A percentile compares a stretch with the other conserved stretches of the same genome.
Conservation (phyloP, 139 green algal species). For the Microglena sp. region DNA sequence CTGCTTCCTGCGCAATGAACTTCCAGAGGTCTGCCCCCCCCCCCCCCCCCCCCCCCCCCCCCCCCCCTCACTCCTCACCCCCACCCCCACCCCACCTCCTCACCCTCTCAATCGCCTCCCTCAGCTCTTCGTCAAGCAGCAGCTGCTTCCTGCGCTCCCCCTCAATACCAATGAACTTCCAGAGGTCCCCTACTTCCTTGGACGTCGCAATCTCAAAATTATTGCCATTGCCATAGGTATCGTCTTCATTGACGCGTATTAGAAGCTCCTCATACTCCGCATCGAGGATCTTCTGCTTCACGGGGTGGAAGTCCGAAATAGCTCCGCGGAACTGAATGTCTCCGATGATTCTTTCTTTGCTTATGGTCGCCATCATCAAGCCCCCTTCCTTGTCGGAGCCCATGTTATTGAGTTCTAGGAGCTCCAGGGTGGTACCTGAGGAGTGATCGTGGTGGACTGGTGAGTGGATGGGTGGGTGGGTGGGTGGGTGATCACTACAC, state of each 20-base stretch:
- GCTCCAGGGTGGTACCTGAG: no score
- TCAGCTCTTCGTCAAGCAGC: constrained; percentile 18
- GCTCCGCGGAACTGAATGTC: constrained; percentile 78
- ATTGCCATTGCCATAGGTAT: constrained; percentile 72
- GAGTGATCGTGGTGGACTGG: no score
- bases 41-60: no score
- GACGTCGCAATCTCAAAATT: constrained; percentile 55
- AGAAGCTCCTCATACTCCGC: constrained; percentile 44
- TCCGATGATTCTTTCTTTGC: constrained; percentile 49
- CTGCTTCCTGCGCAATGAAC: background rate
- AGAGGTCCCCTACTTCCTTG: constrained; percentile 13
- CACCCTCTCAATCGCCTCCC: constrained; percentile 19
- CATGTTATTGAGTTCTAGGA: no score
- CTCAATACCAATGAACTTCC: constrained; percentile 20
- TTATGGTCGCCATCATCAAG: constrained; percentile 6
- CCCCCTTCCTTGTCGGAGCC: no score
- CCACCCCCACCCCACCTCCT: no score
- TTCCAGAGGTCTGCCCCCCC: no score
- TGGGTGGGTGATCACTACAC: no score
- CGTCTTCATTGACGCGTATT: constrained; percentile 50
- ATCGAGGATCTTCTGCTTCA: constrained; percentile 47
- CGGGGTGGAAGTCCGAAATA: constrained; percentile 66
- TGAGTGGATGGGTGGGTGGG: no score
- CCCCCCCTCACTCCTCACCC: no score
- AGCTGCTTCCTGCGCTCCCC: constrained; percentile 9